Percentiles rank a stretch among this genome's conserved stretches.
Conservation (phyloP, 2,329 filamentous ascomycete species). For the Stachybotrys elegans region DNA sequence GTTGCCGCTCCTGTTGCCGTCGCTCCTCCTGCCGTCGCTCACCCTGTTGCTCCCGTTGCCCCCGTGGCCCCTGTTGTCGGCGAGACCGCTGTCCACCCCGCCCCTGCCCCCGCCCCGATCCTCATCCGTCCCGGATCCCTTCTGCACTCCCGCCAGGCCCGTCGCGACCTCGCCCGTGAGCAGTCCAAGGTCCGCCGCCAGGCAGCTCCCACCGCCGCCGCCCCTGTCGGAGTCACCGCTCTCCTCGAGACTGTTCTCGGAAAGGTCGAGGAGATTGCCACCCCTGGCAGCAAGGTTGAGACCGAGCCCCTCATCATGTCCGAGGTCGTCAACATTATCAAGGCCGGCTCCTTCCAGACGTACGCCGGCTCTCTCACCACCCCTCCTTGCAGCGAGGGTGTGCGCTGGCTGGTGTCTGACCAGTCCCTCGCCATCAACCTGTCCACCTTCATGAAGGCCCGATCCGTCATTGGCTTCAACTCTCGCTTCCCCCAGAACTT, state of each 20-base stretch:
- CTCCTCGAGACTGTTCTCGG: constrained; percentile 32
- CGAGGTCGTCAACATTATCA: constrained; percentile 29
- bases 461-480: constrained; percentile 51
- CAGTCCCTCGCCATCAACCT: constrained; percentile 42
- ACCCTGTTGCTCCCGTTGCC: not conserved
- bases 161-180: not conserved
- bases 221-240: constrained; percentile 6
- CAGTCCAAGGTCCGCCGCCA: constrained; percentile 1
- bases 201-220: constrained; percentile 5
- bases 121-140: no score
- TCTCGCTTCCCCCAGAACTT: constrained; percentile 47
- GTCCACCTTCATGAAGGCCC: constrained; percentile 44
- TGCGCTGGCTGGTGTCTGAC: constrained; percentile 48
- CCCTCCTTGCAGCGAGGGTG: constrained; percentile 54
- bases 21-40: not conserved
- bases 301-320: constrained; percentile 37
- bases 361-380: constrained; percentile 59
- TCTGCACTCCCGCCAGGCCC: no score
- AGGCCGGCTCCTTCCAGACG: constrained; percentile 21
- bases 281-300: constrained; percentile 30
- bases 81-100: no score
- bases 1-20: not conserved
- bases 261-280: constrained; percentile 29
- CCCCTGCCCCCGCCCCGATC: no score
- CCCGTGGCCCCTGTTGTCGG: not conserved